Evolutionary conservation across 1,139 yeast species (phyloP).

Genomic region (Yamadazyma blattariae): DNA sequence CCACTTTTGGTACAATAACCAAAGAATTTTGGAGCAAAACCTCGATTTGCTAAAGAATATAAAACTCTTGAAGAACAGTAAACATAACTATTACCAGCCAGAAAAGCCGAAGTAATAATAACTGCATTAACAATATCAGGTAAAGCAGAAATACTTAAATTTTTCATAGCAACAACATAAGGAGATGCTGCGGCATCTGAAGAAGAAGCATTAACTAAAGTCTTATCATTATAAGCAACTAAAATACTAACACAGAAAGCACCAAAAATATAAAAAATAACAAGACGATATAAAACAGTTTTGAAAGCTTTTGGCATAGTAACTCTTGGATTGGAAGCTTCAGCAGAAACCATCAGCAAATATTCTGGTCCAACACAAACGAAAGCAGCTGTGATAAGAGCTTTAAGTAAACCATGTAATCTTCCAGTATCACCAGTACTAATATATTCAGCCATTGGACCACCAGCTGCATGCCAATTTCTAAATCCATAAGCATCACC

Average conservation of each 20-base stretch:
- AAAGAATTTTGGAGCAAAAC: slow-evolving; percentile 38
- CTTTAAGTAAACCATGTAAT: slow-evolving; percentile 68
- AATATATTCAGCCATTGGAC: slow-evolving; percentile 52
- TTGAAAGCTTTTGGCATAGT: slow-evolving; percentile 78
- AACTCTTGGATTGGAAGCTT: slow-evolving; percentile 71
- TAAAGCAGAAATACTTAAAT: slow-evolving; percentile 33
- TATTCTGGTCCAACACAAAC: slow-evolving; percentile 86
- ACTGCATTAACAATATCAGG: slow-evolving; percentile 43
- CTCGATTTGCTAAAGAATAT: slow-evolving; percentile 37
- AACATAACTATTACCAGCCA: slow-evolving; percentile 45
- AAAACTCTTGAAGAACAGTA: slow-evolving; percentile 44
- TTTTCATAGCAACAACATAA: slow-evolving; percentile 45
- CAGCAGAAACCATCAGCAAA: slow-evolving; percentile 82
- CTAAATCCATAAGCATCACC: slow-evolving; percentile 68
- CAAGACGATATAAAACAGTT: slow-evolving; percentile 70
- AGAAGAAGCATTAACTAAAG: slow-evolving; percentile 20
- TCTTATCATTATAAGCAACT: slow-evolving; percentile 41
- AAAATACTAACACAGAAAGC: slow-evolving; percentile 40
- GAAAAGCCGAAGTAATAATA: slow-evolving; percentile 42
- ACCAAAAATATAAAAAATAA: slow-evolving; percentile 61
- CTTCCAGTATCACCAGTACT: slow-evolving; percentile 60
- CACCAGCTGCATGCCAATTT: slow-evolving; percentile 51
- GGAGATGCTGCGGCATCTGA: slow-evolving; percentile 39
- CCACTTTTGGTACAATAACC: slow-evolving; percentile 40
- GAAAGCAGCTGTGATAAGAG: slow-evolving; percentile 59